A percentile compares a stretch with the other conserved stretches of the same genome.
These are phyloP conservation scores for Cladosporium sp. DNA, from an alignment of 2,329 filamentous ascomycete species.

Conservation along the genomic window DNA sequence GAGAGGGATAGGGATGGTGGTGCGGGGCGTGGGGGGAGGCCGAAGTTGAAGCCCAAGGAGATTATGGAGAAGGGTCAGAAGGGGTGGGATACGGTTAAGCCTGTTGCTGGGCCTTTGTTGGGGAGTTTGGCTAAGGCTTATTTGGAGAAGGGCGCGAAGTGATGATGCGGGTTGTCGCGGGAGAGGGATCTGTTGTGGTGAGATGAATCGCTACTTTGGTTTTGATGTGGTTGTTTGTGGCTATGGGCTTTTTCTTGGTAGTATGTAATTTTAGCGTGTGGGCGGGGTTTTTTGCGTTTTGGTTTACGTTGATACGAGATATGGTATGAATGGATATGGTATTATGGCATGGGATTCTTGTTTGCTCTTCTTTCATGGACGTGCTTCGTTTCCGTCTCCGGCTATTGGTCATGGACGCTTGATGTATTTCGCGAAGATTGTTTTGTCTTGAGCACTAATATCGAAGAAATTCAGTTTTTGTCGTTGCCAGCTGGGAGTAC, in stretches of 20 bases:
- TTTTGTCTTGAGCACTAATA: too few relatives aligned
- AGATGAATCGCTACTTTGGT: not conserved
- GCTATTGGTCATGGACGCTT: too few relatives aligned
- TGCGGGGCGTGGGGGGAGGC: not conserved
- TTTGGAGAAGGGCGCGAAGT: slow-evolving; percentile 9
- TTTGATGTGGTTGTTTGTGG: too few relatives aligned
- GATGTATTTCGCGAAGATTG: too few relatives aligned
- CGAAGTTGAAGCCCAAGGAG: slow-evolving; percentile 12
- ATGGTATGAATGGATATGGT: not conserved
- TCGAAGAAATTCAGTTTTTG: too few relatives aligned
- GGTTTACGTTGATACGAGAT: not conserved
- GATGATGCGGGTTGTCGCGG: not conserved
- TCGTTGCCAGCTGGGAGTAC: too few relatives aligned
- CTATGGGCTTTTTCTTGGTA: too few relatives aligned
- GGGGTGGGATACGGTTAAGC: slow-evolving; percentile 13
- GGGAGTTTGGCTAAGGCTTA: slow-evolving; percentile 13
- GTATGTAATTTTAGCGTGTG: not conserved
- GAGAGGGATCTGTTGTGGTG: not conserved
- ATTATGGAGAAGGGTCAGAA: slow-evolving; percentile 15
- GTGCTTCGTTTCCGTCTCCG: too few relatives aligned
- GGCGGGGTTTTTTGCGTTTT: not conserved
- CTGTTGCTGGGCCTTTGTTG: slow-evolving; percentile 12
- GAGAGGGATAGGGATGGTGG: slow-evolving; percentile 7
- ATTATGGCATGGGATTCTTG: too few relatives aligned
- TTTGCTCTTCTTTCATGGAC: too few relatives aligned